Evolutionary conservation across 345 rosid genomes (phyloP).

Genomic region (Syzygium jambos): DNA sequence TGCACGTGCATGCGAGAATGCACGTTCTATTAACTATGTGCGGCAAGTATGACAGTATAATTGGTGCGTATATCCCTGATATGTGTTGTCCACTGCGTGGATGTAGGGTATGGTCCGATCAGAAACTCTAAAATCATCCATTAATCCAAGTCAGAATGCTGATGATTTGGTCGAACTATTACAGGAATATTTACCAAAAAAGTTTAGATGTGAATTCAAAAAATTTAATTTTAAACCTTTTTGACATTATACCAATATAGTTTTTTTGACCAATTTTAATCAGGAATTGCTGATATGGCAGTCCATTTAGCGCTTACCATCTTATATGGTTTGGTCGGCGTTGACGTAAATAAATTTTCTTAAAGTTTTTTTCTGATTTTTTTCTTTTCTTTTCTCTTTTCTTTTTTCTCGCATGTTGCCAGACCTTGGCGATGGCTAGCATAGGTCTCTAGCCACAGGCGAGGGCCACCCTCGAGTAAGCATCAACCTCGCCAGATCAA

Average conservation of each 20-base stretch:
- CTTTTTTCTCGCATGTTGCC: not conserved
- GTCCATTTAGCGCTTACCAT: no score
- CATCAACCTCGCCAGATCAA: rapidly evolving
- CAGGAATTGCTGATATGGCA: rapidly evolving
- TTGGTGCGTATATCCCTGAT: not conserved
- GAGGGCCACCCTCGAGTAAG: not conserved
- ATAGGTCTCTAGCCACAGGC: rapidly evolving
- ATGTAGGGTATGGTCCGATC: not conserved
- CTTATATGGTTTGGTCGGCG: not conserved
- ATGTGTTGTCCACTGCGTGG: not conserved
- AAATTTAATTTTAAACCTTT: no score
- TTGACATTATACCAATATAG: not conserved
- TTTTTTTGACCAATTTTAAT: no score
- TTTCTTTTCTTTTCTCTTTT: not conserved
- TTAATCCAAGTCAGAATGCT: not conserved
- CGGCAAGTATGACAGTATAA: no score
- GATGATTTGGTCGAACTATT: not conserved
- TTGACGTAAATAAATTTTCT: no score
- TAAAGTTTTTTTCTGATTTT: no score
- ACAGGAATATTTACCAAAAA: rapidly evolving
- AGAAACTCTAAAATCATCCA: no score
- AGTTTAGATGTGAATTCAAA: not conserved
- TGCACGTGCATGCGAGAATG: not conserved
- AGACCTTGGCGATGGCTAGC: rapidly evolving
- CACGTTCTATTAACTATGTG: not conserved